phyloP scores from a whole-genome alignment of 176 grass and related monocot species.

The Cenchrus purpureus region DNA sequence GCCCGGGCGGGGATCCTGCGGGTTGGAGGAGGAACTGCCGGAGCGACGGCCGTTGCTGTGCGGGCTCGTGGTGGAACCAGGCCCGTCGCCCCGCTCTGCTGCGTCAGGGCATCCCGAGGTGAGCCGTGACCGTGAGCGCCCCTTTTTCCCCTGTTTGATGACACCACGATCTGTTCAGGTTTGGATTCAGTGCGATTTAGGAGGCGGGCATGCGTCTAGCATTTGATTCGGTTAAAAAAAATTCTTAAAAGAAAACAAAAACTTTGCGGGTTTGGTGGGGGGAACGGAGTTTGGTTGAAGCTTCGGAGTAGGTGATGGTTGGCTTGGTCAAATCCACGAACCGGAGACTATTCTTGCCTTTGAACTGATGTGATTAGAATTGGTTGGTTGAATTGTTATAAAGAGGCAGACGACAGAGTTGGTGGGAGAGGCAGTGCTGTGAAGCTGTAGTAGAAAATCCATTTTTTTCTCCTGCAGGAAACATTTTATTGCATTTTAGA shows the following conservation, averaged over 20 bases:
- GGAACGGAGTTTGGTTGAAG: neutral
- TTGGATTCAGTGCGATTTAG: neutral
- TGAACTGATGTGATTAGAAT: neutral
- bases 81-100: conserved; percentile 34
- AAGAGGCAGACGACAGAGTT: neutral
- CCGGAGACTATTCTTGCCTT: neutral
- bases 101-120: conserved; percentile 51
- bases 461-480: neutral
- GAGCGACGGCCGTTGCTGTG: neutral
- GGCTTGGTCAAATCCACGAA: neutral
- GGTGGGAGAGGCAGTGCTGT: neutral
- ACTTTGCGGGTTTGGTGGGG: neutral
- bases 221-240: neutral
- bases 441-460: neutral
- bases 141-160: neutral
- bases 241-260: too few relatives aligned
- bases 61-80: conserved; percentile 7
- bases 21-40: conserved; percentile 10
- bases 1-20: neutral
- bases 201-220: neutral
- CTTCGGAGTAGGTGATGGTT: conserved; percentile 14
- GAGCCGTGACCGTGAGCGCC: neutral
- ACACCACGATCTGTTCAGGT: neutral
- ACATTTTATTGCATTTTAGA: neutral
- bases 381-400: neutral